Evolutionary conservation across 169 alveolate species (phyloP), one percentile per base, ranked within the genome.

Genomic region (Cryptosporidium andersoni): DNA sequence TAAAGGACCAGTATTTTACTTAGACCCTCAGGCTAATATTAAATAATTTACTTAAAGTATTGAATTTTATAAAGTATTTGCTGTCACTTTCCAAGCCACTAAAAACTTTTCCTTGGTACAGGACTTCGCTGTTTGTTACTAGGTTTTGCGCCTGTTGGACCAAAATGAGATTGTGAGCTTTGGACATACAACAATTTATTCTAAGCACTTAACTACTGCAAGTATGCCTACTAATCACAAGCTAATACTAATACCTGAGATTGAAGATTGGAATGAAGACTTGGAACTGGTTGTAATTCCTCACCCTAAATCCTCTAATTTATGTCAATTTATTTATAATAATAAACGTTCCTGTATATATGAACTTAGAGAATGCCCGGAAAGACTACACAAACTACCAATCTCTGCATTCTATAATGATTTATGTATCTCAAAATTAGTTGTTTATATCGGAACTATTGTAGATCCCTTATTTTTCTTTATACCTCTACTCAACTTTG

Each of bases 401-500:
- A 55, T 68, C 37, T 74, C 85, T n/a, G 85, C 85, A 43, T 74
- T 74, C 60, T 43, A 58, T 9, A 64, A 55, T 2, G 47, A 74
- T 58, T 58, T 43, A 3, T 74, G 85, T 47, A 56, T 74, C 60
- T 74, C 85, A 9, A 74, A 60, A 9, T 43, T 74, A 25, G 67
- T 43, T 25, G 7, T 74, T 56, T 74, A 68, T 62, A 63, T 64
- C 8, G 85, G 63, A 34, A 58, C 64, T 14, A 36, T 4, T 25
- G 14, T 74, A 11, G 85, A 74, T 34, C 8, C 74, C 8, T 34
- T 62, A n/a, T 74, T 74, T 64, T 58, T 74, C 25, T 34, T 74
- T 9, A 7, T 74, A 2, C 60, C 85, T 36, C 62, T 60, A 11
- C 45, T 74, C 11, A 64, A 60, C 25, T 60, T 48, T 74, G 85